These are phyloP conservation scores for Kuraishia piskuri DNA, from an alignment of 805 yeast species.

Conservation along the genomic window DNA sequence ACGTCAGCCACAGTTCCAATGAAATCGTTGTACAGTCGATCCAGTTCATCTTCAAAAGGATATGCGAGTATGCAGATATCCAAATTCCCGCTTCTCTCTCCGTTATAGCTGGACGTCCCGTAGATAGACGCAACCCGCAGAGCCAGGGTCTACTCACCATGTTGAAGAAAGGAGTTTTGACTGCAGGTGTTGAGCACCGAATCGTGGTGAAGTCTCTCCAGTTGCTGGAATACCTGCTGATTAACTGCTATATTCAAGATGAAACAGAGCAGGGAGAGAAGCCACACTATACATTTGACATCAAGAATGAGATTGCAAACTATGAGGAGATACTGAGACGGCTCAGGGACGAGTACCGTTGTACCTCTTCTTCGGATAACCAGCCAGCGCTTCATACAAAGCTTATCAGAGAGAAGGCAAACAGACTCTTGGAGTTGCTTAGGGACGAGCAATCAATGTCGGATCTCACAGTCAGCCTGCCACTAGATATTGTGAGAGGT, in stretches of 20 bases:
- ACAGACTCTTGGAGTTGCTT: conserved; percentile 8
- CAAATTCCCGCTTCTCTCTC: background rate
- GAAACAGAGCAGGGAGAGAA: background rate
- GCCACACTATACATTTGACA: conserved; percentile 10
- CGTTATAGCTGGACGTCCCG: background rate
- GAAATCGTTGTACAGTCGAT: background rate
- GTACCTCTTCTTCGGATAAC: conserved; percentile 14
- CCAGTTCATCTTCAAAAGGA: conserved; percentile 2
- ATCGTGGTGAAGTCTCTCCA: conserved; percentile 18
- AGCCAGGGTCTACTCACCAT: conserved; percentile 6
- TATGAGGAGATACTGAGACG: conserved; percentile 9
- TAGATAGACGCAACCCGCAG: conserved; percentile 1
- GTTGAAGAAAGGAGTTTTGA: conserved; percentile 17
- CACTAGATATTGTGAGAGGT: background rate
- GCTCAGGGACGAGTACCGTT: conserved; percentile 9
- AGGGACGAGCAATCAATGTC: background rate
- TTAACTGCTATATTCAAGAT: conserved; percentile 15
- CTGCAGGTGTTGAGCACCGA: conserved; percentile 19
- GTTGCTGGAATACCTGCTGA: conserved; percentile 16
- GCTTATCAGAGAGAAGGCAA: conserved; percentile 11
- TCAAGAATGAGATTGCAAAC: conserved; percentile 10
- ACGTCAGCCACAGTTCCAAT: background rate
- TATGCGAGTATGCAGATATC: conserved; percentile 3
- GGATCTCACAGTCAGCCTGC: background rate
- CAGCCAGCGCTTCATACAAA: conserved; percentile 15